Percentiles rank a stretch among this genome's conserved stretches.
These are phyloP conservation scores for Colletotrichum higginsianum DNA, from an alignment of 2,329 filamentous ascomycete species.

Conservation along the genomic window DNA sequence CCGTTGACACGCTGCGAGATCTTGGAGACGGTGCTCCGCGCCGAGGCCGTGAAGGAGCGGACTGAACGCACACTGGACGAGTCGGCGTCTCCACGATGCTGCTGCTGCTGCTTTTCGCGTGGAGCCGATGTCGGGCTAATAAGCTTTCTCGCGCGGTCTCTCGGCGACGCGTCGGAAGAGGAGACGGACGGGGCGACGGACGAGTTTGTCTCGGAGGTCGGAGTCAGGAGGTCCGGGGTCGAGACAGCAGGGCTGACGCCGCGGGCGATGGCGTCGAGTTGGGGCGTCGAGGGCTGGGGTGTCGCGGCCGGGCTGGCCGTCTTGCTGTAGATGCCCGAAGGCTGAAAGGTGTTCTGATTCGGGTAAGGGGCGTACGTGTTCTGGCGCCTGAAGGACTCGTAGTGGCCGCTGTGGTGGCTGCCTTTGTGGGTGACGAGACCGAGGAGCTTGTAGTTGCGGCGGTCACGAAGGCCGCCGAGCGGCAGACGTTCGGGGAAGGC, in stretches of 20 bases:
- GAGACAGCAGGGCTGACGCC: conserved; percentile 61
- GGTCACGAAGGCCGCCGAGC: conserved; percentile 83
- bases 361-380: conserved; percentile 82
- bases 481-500: conserved; percentile 90
- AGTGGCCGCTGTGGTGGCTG: conserved; percentile 95
- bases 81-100: conserved; percentile 58
- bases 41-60: conserved; percentile 70
- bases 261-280: conserved; percentile 54
- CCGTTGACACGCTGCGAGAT: conserved; percentile 58
- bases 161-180: conserved; percentile 43
- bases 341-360: conserved; percentile 84
- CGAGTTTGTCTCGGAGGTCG: conserved; percentile 52
- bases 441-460: conserved; percentile 86
- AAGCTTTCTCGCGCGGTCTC: conserved; percentile 41
- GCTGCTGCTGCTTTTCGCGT: conserved; percentile 49
- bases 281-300: conserved; percentile 64
- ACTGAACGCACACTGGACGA: conserved; percentile 69
- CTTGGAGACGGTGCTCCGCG: conserved; percentile 67
- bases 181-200: conserved; percentile 58
- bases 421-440: conserved; percentile 95
- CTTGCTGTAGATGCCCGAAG: conserved; percentile 80
- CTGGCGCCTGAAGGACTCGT: conserved; percentile 95
- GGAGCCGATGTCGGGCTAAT: conserved; percentile 42
- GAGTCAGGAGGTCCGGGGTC: conserved; percentile 63
- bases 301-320: conserved; percentile 68